phyloP scores from a whole-genome alignment of 768 basidiomycete genomes.

The Boletus sp. region DNA sequence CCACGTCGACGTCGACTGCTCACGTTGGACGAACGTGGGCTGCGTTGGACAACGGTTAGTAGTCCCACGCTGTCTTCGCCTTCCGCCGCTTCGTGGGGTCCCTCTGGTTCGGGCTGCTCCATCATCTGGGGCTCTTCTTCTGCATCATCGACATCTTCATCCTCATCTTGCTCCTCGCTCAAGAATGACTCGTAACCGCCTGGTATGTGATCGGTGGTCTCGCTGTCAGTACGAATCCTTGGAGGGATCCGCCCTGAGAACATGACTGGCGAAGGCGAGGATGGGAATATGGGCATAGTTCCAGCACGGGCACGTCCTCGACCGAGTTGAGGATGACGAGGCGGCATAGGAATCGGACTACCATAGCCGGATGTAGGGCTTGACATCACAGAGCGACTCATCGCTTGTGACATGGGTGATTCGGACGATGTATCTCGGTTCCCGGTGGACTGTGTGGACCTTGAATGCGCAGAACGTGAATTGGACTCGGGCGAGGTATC shows the following conservation, averaged over 20 bases:
- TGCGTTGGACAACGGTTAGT: conserved; percentile 50
- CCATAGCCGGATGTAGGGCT: conserved; percentile 37
- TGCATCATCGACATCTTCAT: conserved; percentile 31
- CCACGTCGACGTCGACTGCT: conserved; percentile 34
- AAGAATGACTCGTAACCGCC: conserved; percentile 32
- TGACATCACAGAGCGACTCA: conserved; percentile 36
- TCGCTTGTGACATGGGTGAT: conserved; percentile 49
- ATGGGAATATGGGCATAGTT: conserved; percentile 37
- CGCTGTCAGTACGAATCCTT: conserved; percentile 31
- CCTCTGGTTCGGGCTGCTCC: conserved; percentile 49
- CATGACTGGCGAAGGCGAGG: conserved; percentile 36
- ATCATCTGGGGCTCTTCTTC: conserved; percentile 37
- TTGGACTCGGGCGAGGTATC: conserved; percentile 39
- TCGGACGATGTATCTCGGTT: conserved; percentile 58
- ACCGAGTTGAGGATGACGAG: conserved; percentile 42
- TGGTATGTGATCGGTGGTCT: conserved; percentile 26
- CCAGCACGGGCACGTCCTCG: conserved; percentile 39
- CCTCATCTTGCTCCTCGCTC: conserved; percentile 30
- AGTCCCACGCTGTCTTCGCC: conserved; percentile 61
- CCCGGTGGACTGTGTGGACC: conserved; percentile 59
- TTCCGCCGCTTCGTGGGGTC: conserved; percentile 59
- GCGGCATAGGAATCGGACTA: conserved; percentile 47
- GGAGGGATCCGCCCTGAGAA: conserved; percentile 28
- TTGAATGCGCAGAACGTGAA: conserved; percentile 39
- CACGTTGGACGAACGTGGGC: conserved; percentile 42